These are phyloP conservation scores for Lachancea sp. DNA, from an alignment of 805 yeast species.

Conservation along the genomic window DNA sequence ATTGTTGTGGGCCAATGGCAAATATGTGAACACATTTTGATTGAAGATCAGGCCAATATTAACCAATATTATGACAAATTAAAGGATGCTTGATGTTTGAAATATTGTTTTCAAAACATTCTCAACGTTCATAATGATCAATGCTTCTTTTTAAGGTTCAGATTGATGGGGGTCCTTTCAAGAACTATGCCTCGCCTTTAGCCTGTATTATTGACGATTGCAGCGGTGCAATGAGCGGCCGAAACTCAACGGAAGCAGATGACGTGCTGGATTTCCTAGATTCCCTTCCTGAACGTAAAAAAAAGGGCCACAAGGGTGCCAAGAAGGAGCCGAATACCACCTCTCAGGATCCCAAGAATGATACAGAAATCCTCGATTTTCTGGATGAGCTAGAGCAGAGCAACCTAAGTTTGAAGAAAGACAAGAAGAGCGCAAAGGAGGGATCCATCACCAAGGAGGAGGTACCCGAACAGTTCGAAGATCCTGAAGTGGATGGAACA, in stretches of 20 bases:
- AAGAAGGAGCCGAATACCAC: constrained; percentile 40
- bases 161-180: no score
- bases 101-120: no score
- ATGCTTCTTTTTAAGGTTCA: no score
- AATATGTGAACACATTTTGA: no score
- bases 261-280: constrained; percentile 77
- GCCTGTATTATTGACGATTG: no score
- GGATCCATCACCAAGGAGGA: neutral
- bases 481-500: neutral
- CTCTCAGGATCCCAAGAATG: constrained; percentile 22
- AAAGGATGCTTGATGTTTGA: no score
- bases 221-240: constrained; percentile 15
- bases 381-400: constrained; percentile 65
- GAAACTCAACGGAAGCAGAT: constrained; percentile 48
- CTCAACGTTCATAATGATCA: no score
- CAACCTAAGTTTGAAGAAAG: constrained; percentile 36
- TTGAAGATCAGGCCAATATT: no score
- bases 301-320: constrained; percentile 17
- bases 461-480: neutral
- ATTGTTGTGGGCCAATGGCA: no score
- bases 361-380: constrained; percentile 38
- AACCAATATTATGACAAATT: no score
- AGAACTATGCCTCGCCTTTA: no score
- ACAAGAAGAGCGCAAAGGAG: constrained; percentile 4
- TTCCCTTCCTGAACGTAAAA: constrained; percentile 51